A percentile compares a stretch with the other conserved stretches of the same genome.
Conservation (phyloP, 2,329 filamentous ascomycete species). For the Botrytis porri region DNA sequence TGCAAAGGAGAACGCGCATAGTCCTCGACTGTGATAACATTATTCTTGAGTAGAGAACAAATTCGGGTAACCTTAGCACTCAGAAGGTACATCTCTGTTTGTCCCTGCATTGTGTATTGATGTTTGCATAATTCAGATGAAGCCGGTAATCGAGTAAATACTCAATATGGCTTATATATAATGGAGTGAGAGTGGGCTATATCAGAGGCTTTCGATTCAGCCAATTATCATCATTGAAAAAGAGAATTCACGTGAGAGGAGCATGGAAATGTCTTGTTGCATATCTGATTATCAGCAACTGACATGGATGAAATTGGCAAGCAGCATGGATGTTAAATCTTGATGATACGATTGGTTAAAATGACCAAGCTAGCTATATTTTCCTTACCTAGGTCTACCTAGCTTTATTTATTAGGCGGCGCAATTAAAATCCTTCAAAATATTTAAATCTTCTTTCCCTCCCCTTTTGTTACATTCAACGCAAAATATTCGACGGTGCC, state of each 20-base stretch:
- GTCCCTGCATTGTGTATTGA: not conserved
- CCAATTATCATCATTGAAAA: not conserved
- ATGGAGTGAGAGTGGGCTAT: not conserved
- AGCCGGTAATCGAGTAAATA: not conserved
- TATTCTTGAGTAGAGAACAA: not conserved
- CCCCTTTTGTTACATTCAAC: not conserved
- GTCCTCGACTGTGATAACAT: not conserved
- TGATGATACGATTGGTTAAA: not conserved
- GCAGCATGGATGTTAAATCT: not conserved
- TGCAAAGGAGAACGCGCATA: not conserved
- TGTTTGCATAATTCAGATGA: not conserved
- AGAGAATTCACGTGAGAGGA: not conserved
- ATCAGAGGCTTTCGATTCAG: not conserved
- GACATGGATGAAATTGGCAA: not conserved
- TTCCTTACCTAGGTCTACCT: too few relatives aligned
- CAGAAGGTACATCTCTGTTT: too few relatives aligned
- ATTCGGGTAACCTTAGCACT: too few relatives aligned
- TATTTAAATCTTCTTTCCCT: too few relatives aligned
- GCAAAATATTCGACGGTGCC: not conserved
- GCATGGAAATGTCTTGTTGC: not conserved
- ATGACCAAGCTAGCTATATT: not conserved
- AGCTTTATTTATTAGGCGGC: too few relatives aligned
- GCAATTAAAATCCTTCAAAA: not conserved
- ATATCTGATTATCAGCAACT: not conserved
- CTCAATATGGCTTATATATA: fast-evolving